Evolutionary conservation across 768 basidiomycete genomes (phyloP), one percentile per base, ranked within the genome.

Genomic region (Mycena floridula): DNA sequence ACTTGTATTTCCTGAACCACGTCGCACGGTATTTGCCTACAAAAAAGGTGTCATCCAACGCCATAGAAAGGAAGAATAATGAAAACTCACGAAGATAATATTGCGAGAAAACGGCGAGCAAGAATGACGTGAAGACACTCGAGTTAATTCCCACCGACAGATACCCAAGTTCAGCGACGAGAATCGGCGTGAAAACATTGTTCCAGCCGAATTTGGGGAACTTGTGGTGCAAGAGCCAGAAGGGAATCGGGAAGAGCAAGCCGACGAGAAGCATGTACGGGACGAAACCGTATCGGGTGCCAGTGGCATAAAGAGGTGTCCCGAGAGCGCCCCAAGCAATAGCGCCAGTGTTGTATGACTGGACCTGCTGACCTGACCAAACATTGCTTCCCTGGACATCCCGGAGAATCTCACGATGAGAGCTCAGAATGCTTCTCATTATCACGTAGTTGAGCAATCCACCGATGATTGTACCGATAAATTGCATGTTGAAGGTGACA

Each of bases 291-390:
- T 76, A 77, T 7, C 65, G 63, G 2, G 65, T 64, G 15, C 68
- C 69, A 1, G 68, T 64, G 3, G 66, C 65, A 48, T 69, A 76
- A 3, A 75, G 56, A 25, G 66, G 65, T 48, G 72, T 70, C 8
- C 69, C 72, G 23, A 78, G 70, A 1, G 73, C 77, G 24, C 77
- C 77, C 74, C 76, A 79, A 0, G 76, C 67, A 35, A 78, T 67
- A 8, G 76, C 77, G 42, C 65, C 68, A 37, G 65, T 71, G 59
- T 78, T 77, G 55, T 73, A 77, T 7, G 58, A 56, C 59, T 74
- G 70, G 2, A 72, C 64, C 54, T 76, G 73, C 54, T 76, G 74
- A 7, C 76, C 76, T 26, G 70, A 75, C 75, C 76, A 79, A 35
- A 77, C 68, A 56, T 75, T 74, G 3, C 71, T 63, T 20, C 74